These are phyloP conservation scores for Melanomma pulvis-pyrius DNA, from an alignment of 495 filamentous ascomycete species.

Conservation along the genomic window DNA sequence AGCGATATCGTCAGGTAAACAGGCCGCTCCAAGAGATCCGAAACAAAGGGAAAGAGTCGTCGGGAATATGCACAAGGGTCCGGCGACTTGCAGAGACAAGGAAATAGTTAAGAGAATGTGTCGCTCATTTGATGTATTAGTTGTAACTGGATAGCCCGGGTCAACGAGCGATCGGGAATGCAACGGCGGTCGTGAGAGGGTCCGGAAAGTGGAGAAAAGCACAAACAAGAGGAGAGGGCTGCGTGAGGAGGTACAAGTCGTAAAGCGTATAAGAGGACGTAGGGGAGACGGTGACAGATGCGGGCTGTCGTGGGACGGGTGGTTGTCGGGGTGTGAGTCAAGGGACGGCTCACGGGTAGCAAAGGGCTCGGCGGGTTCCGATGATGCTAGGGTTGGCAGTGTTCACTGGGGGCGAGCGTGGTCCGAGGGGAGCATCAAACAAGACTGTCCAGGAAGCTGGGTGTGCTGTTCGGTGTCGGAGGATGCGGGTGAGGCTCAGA, in stretches of 20 bases:
- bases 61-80: conserved; percentile 40
- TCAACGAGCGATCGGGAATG: conserved; percentile 35
- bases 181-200: conserved; percentile 17
- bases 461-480: neutral
- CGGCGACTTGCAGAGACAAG: conserved; percentile 39
- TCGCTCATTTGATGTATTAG: conserved; percentile 43
- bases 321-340: conserved; percentile 35
- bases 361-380: conserved; percentile 29
- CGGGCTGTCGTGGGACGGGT: conserved; percentile 9
- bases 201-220: conserved; percentile 15
- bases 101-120: conserved; percentile 42
- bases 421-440: conserved; percentile 37
- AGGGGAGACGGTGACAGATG: conserved; percentile 15
- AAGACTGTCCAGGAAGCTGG: neutral
- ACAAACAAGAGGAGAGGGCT: conserved; percentile 31
- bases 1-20: conserved; percentile 27
- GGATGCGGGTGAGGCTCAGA: conserved; percentile 17
- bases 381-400: conserved; percentile 29
- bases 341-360: conserved; percentile 34
- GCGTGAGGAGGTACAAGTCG: conserved; percentile 38
- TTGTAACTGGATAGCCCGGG: conserved; percentile 39
- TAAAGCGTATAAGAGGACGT: conserved; percentile 36
- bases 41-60: conserved; percentile 20
- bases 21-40: conserved; percentile 33
- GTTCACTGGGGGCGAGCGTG: conserved; percentile 25